Base-by-base conservation (phyloP, 2,329 filamentous ascomycete species). In the Exophiala oligosperma region DNA sequence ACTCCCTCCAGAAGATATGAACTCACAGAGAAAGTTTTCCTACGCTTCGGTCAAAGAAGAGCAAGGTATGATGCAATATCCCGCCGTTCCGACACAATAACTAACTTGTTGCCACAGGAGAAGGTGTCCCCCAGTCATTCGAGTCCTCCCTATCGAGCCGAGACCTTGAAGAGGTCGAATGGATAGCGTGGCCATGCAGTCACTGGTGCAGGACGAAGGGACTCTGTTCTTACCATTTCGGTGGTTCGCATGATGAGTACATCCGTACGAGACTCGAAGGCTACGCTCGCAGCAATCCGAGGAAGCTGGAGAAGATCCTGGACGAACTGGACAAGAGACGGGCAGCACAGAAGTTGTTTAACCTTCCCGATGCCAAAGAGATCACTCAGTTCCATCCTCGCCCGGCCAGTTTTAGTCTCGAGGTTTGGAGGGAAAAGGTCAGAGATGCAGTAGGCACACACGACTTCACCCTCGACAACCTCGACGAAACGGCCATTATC, bases 1-100 rank as follows among this genome's bases (percentile, higher is more conserved):
- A 3, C 43, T 41, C 11, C 59, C 54, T 41, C 60, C 60, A 24
- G 63, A 63, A 50, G 56, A 60, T 26, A 63, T 65, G 60, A 59
- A 40, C 35, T 40, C 51, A 29, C 51, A 60, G 12, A 55, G 65
- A 41, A 67, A 67, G 56, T 64, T 64, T 46, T 66, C 64, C n/a
- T 67, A 67, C 54, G 64, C 64, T 24, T 66, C 64, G 12, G 64
- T 67, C 37, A 66, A 65, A 44, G 65, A 67, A 63, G 61, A 67
- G 41, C 43, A 53, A 46, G 60, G 62, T 64, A 64, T 41, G 62
- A 44, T 21, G 40, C n/a, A 7, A 37, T n/a, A 14, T n/a, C 38
- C 43, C 26, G 28, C 38, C 26, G 35, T 38, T 4, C 35, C 26
- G 32, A 29, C 17, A 14, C 4, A 5, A 28, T 24, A 17, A 32